Percentiles rank a stretch among this genome's conserved stretches.
phyloP scores from a whole-genome alignment of 2,329 filamentous ascomycete genomes.

The Fusarium pilosicola region DNA sequence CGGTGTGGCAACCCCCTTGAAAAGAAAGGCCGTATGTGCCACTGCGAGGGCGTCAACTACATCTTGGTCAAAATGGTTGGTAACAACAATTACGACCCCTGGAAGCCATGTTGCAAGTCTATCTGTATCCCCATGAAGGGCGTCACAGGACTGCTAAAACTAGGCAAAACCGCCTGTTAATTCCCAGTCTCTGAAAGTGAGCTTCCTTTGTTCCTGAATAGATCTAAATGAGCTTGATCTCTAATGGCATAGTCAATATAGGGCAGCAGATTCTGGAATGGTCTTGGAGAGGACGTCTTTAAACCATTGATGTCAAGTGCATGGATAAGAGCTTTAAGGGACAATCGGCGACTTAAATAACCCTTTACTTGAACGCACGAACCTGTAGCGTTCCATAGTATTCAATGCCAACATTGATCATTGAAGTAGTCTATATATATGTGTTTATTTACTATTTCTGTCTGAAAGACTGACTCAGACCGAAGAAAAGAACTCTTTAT shows the following conservation, averaged over 20 bases:
- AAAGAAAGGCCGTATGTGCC: neutral
- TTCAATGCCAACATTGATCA: rapidly evolving
- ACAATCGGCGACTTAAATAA: rapidly evolving
- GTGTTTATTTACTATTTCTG: rapidly evolving
- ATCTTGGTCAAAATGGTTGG: too few relatives aligned
- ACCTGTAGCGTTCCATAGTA: neutral
- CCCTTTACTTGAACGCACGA: rapidly evolving
- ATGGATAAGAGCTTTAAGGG: neutral
- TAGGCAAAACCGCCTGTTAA: too few relatives aligned
- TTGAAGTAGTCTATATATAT: neutral
- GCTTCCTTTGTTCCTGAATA: too few relatives aligned
- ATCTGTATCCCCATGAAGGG: too few relatives aligned
- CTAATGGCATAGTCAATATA: too few relatives aligned
- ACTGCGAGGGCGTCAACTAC: neutral
- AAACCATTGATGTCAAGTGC: too few relatives aligned
- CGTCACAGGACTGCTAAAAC: too few relatives aligned
- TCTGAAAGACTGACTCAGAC: rapidly evolving
- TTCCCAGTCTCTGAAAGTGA: too few relatives aligned
- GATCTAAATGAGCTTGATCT: too few relatives aligned
- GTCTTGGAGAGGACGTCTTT: too few relatives aligned
- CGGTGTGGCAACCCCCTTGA: neutral
- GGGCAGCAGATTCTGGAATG: too few relatives aligned
- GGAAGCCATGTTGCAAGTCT: neutral
- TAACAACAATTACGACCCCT: too few relatives aligned
- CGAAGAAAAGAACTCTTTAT: neutral